Percentiles rank a stretch among this genome's conserved stretches.
Evolutionary conservation across 2,329 filamentous ascomycete genomes (phyloP).

Genomic region (Venturia aucupariae): DNA sequence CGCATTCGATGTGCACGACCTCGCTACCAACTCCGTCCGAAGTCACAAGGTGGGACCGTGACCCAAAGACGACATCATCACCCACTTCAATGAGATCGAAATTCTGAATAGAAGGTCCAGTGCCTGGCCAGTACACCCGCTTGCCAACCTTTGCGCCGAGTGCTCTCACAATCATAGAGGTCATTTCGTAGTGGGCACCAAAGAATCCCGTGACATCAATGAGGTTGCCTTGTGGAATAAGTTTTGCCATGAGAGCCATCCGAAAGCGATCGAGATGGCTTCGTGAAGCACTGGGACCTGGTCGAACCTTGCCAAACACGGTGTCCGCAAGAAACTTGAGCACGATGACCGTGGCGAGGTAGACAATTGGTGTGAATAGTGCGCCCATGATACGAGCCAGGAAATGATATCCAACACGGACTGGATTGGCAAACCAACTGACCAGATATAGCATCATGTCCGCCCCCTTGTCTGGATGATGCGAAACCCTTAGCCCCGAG

Average conservation of each 20-base stretch:
- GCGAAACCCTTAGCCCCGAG: constrained; percentile 36
- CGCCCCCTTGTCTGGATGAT: constrained; percentile 23
- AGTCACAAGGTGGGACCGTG: constrained; percentile 44
- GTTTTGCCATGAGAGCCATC: constrained; percentile 34
- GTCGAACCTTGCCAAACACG: constrained; percentile 31
- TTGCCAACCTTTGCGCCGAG: constrained; percentile 45
- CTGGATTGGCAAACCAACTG: constrained; percentile 40
- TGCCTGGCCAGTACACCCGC: constrained; percentile 50
- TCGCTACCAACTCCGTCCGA: constrained; percentile 44
- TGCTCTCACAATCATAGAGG: constrained; percentile 41
- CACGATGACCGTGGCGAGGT: constrained; percentile 35
- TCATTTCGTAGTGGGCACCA: constrained; percentile 47
- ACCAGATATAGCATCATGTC: constrained; percentile 36
- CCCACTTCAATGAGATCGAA: constrained; percentile 48
- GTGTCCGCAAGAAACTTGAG: constrained; percentile 35
- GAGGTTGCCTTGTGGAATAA: constrained; percentile 37
- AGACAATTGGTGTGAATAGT: constrained; percentile 35
- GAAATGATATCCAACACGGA: constrained; percentile 43
- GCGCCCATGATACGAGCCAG: constrained; percentile 36
- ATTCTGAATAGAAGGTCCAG: constrained; percentile 44
- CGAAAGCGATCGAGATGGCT: constrained; percentile 37
- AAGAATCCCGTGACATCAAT: constrained; percentile 43
- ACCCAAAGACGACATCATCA: constrained; percentile 52
- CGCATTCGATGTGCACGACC: constrained; percentile 37
- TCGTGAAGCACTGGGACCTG: constrained; percentile 24